Percentiles rank a stretch among this genome's conserved stretches.
Conservation (phyloP, 164 flowering plant genomes). For the Santalum album region DNA sequence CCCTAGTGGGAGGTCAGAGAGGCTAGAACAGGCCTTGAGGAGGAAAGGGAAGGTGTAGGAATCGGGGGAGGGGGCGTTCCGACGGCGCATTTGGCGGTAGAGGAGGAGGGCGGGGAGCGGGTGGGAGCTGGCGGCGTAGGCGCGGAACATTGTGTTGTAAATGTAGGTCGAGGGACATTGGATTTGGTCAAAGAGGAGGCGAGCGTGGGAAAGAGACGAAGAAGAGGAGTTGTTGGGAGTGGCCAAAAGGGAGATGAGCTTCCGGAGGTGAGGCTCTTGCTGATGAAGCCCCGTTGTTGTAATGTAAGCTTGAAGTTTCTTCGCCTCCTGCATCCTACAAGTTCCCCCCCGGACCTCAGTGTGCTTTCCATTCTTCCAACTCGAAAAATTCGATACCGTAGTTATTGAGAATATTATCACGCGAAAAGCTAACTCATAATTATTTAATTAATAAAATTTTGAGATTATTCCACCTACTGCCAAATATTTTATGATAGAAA, state of each 20-base stretch:
- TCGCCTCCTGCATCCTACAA: slow-evolving; percentile 20
- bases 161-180: neutral
- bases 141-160: slow-evolving; percentile 2
- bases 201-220: slow-evolving; percentile 18
- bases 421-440: no score
- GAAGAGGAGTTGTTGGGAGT: slow-evolving; percentile 8
- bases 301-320: slow-evolving; percentile 19
- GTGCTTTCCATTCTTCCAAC: no score
- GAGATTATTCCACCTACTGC: no score
- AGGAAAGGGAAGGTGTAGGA: slow-evolving; percentile 3
- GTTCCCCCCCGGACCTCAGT: no score
- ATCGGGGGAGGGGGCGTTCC: neutral
- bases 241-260: slow-evolving; percentile 19
- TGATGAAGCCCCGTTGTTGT: slow-evolving; percentile 16
- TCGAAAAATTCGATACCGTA: no score
- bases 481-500: no score
- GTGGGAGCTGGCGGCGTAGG: neutral
- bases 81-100: slow-evolving; percentile 1
- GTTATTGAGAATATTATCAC: no score
- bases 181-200: slow-evolving; percentile 13
- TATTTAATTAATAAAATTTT: no score
- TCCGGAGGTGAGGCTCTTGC: slow-evolving; percentile 15
- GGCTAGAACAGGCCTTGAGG: slow-evolving; percentile 20
- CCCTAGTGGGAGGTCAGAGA: slow-evolving; percentile 10
- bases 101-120: neutral